Evolutionary conservation across 179 eudicot species (phyloP), one percentile per base, ranked within the genome.

Genomic region (Carnegiea gigantea): DNA sequence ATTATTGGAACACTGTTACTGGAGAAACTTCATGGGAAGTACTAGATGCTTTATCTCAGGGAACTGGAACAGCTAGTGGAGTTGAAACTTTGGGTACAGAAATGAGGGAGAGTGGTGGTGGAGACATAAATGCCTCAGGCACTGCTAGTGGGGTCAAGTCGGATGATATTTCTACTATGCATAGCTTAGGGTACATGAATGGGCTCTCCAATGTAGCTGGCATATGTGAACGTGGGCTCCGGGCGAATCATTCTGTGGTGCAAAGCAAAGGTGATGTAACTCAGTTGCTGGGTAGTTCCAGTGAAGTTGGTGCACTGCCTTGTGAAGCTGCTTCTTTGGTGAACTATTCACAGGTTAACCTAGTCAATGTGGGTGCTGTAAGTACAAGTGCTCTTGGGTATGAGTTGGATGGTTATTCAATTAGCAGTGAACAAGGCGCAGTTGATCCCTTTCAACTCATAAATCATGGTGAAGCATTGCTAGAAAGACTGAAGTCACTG

Each of bases 21-120:
- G 99, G 99, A 65, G 98, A 96, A 89, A 96, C 99, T 30, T 96
- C 97, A 28, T 96, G 99, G 99, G 97, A 85, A 38, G 86, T 92
- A 59, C 99, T 98, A 75, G 90, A 87, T 77, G 87, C 81, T 80
- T 78, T 96, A 86, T 85, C 84, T 79, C 86, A 83, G 85, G 91
- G 78, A 82, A 65, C 88, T 71, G 92, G 81, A 80, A 54, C 79
- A 77, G 76, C 78, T 21, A 79, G 70, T 80, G 87, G 79, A 59
- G 85, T 74, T 77, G 89, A 89, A 76, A 77, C 79, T 70, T 85
- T 60, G 77, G 83, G 77, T 54, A 77, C 84, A 70, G 91, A 83
- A 81, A 86, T 77, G 73, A 81, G 79, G 51, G 84, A 70, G 23
- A 78, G 18, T 83, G 79, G 79, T 80, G 75, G 73, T 33, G 70